Evolutionary conservation across 83 land plant species (phyloP).

Genomic region (Diphasiastrum complanatum): DNA sequence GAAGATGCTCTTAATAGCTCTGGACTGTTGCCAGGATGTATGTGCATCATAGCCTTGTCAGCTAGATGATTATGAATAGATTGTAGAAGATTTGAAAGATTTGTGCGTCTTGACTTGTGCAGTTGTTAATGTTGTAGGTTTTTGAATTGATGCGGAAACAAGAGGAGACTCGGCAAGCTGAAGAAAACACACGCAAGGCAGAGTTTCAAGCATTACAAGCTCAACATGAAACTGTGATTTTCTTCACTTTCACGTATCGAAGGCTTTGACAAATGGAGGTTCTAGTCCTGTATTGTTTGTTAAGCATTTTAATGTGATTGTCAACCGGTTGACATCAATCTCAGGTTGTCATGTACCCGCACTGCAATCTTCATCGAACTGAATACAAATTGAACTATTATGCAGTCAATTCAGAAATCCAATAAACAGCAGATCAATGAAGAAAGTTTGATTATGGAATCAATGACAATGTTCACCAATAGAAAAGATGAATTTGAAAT

Average conservation of each 20-base stretch:
- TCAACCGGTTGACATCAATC: too few relatives aligned
- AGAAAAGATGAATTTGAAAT: too few relatives aligned
- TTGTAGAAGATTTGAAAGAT: background rate
- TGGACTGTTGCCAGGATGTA: constrained; percentile 2
- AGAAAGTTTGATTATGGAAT: too few relatives aligned
- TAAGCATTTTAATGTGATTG: too few relatives aligned
- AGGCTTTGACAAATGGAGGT: background rate
- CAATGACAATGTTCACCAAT: too few relatives aligned
- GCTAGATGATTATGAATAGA: background rate
- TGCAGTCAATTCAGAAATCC: too few relatives aligned
- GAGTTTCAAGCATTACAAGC: constrained; percentile 75
- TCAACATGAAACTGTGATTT: constrained; percentile 60
- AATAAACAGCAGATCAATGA: too few relatives aligned
- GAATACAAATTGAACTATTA: too few relatives aligned
- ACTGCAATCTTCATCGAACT: too few relatives aligned
- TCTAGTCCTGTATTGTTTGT: background rate
- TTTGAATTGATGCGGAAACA: constrained; percentile 79
- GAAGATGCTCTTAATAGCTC: too few relatives aligned
- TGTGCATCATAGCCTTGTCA: background rate
- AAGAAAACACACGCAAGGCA: constrained; percentile 49
- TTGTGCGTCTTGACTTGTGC: too few relatives aligned
- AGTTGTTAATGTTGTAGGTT: constrained; percentile 33
- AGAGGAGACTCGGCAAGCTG: constrained; percentile 80
- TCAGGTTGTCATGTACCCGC: too few relatives aligned
- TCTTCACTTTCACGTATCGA: background rate